A percentile compares a stretch with the other conserved stretches of the same genome.
These are phyloP conservation scores for Leccinum fibrillosum DNA, from an alignment of 768 basidiomycete species.

Conservation along the genomic window DNA sequence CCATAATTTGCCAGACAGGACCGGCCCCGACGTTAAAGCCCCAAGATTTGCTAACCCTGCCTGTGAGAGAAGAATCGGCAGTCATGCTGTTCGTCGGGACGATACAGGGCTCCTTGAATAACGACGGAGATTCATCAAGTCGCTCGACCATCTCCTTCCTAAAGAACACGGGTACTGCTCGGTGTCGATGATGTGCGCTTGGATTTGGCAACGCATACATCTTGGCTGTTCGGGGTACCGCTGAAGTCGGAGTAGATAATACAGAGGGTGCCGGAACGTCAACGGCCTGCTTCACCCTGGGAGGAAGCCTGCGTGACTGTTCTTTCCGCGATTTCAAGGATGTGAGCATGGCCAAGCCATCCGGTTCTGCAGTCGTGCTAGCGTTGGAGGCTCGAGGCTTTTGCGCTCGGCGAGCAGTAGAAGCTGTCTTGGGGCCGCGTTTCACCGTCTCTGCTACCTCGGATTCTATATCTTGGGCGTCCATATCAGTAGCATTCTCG, in stretches of 20 bases:
- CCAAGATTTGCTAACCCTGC: conserved; percentile 65
- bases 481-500: conserved; percentile 25
- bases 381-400: background rate
- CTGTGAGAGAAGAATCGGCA: conserved; percentile 41
- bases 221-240: conserved; percentile 29
- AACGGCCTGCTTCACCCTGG: conserved; percentile 5
- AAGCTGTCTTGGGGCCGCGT: conserved; percentile 7
- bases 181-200: conserved; percentile 69
- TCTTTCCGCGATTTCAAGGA: conserved; percentile 14
- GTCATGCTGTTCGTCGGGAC: conserved; percentile 58
- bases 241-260: conserved; percentile 1
- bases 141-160: conserved; percentile 54
- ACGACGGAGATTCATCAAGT: conserved; percentile 45
- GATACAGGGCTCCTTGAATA: conserved; percentile 45
- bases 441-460: conserved; percentile 18
- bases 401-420: background rate
- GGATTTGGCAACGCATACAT: conserved; percentile 61
- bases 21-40: conserved; percentile 73
- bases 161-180: conserved; percentile 59
- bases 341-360: background rate
- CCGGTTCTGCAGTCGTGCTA: background rate
- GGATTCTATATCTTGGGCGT: conserved; percentile 7
- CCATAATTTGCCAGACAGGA: conserved; percentile 74
- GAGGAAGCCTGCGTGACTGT: conserved; percentile 20
- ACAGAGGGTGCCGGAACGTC: background rate